Evolutionary conservation across 1,284 basidiomycete genomes (phyloP), one percentile per base, ranked within the genome.

Genomic region (Sparassis latifolia): DNA sequence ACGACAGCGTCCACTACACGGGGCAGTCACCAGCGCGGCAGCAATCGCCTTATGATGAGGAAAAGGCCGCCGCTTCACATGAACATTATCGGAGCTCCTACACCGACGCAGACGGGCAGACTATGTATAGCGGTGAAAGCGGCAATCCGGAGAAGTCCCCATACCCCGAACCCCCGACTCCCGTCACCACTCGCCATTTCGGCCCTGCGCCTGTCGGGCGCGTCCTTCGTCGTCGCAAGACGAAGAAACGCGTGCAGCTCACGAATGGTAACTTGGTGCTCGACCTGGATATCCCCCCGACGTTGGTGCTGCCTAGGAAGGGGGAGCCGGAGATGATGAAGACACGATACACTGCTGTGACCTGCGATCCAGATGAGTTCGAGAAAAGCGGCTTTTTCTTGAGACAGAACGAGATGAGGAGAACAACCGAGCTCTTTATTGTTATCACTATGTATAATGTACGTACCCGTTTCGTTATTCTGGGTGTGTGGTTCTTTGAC

Each of bases 371-470:
- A 0, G 92, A 99, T 64, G 87, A 94, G 39, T 97, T 98, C 63
- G 84, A 91, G 62, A 77, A 76, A 54, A 83, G 84, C 41, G 84
- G 87, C 5, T 93, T 92, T 63, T 87, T 87, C 50, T 76, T 99
- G 33, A 79, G 96, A 42, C 95, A 97, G 62, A 89, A 89, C 59
- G 77, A 88, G 60, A 82, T 74, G 59, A 80, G 82, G 38, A 77
- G 95, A 41, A 80, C 86, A 55, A 99, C 94, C 1, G 97, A 99
- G 64, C 67, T 99, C 44, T 92, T 97, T 70, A 88, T 97, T 67
- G 89, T 91, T 55, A 89, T 98, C 63, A 98, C 96, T 27, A 94
- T 98, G 92, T 97, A 89, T 67, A 93, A 92, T 63, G 88, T 89
- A 61, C 57, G 85, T 74, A 6, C n/a, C 35, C 35, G 1, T 5